phyloP scores from a whole-genome alignment of 1,139 yeast species.

The Debaryomyces coudertii region DNA sequence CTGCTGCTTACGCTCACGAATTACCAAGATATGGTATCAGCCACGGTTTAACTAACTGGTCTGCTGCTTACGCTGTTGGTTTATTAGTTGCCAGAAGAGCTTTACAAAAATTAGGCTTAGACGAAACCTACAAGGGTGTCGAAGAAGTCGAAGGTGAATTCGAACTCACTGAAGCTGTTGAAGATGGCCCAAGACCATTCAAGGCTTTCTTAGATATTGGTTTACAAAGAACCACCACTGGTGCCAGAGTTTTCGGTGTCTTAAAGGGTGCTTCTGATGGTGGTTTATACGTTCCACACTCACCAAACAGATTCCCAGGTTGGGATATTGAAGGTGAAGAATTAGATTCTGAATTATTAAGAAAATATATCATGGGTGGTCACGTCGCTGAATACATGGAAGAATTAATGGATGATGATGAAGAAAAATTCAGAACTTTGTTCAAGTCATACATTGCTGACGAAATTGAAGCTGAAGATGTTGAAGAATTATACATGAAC shows the following conservation, averaged over 20 bases:
- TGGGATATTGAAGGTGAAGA: conserved; percentile 99
- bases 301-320: conserved; percentile 99
- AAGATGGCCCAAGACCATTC: conserved; percentile 99
- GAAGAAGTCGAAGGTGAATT: conserved; percentile 99
- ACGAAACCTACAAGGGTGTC: conserved; percentile 97
- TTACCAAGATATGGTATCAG: conserved; percentile 96
- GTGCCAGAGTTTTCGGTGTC: conserved; percentile 99
- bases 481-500: conserved; percentile 92
- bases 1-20: conserved; percentile 99
- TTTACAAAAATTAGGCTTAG: conserved; percentile 95
- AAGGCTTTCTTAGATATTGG: conserved; percentile 99
- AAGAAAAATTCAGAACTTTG: conserved; percentile 96
- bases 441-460: conserved; percentile 97
- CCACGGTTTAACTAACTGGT: conserved; percentile 99
- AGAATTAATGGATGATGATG: conserved; percentile 99
- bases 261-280: conserved; percentile 99
- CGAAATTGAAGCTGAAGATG: conserved; percentile 94
- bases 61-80: conserved; percentile 99
- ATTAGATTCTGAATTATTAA: conserved; percentile 95
- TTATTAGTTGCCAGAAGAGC: conserved; percentile 99
- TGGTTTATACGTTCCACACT: conserved; percentile 99
- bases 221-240: conserved; percentile 99
- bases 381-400: conserved; percentile 99
- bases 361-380: conserved; percentile 99
- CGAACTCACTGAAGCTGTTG: conserved; percentile 98